Base-by-base conservation (phyloP, 2,329 filamentous ascomycete species). In the Hypocrella siamensis region DNA sequence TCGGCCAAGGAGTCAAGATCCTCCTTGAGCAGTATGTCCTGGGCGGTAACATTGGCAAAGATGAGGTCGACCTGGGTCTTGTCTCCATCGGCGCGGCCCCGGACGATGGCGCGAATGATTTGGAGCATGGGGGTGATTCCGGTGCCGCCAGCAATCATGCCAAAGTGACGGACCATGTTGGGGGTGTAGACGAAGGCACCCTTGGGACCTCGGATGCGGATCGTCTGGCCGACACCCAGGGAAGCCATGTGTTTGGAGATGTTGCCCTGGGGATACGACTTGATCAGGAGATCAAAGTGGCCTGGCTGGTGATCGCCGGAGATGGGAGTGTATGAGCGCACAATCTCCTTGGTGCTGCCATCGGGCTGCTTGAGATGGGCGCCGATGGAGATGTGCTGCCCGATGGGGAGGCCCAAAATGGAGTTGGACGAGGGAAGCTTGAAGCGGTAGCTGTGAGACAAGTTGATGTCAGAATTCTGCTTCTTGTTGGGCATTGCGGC, bases 81-180 rank as follows among this genome's bases (percentile, higher is more conserved):
- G 60, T 93, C 85, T 39, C 79, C 86, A 31, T 75, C 64, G 33
- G 75, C 67, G 44, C 84, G 75, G 48, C 83, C 83, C 44, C 83
- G 75, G 47, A 86, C 72, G 45, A 96, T 85, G 36, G 88, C 90
- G 48, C 85, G 80, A 53, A 93, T 76, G 46, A 98, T 75, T 65
- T 98, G 90, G 40, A 96, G 71, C 90, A 98, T 98, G 38, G 90
- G 90, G 8, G 90, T 96, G 56, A 98, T 96, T 45, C 90, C 90
- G 21, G 90, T 96, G 42, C 90, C 90, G 44, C 90, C 90, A 41
- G 90, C 85, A 52, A 98, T 83, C 90, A 98, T 98, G 52, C 86
- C 90, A 45, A 98, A 93, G 59, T 82, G 82, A 42, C 82, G 78
- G 46, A 88, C 83, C 81, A 98, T 88, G 67, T 94, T 94, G 46